Evolutionary conservation across 148 eudicot species (phyloP), one percentile per base, ranked within the genome.

Genomic region (Rhododendron simsii): DNA sequence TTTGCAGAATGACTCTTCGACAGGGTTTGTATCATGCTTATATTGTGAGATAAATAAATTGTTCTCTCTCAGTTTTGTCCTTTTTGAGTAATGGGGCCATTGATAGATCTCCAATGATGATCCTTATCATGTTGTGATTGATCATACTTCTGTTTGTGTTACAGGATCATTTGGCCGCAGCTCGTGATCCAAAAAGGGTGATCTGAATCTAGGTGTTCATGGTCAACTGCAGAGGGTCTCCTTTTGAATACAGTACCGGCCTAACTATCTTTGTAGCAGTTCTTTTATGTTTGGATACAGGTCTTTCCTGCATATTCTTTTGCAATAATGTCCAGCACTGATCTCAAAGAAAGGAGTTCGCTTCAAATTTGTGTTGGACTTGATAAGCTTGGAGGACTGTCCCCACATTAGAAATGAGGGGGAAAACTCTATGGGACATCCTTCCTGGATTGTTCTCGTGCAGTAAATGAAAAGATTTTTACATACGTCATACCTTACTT

Each of bases 121-220:
- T 20, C 59, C 21, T 80, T 61, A 15, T 65, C 30, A 33, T 20
- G 39, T 28, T 47, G 63, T 84, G 7, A 18, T 51, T 7, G 12
- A n/a, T 84, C 57, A 48, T 73, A 21, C 26, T n/a, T 55, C n/a
- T 83, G 63, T 35, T 63, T 80, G 44, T 81, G 45, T 87, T 87
- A 87, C 94, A 93, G 95, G 94, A 93, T 90, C 95, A 93, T 88
- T 82, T 93, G 86, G 89, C 93, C n/a, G 89, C 95, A 74, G 92
- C 92, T 86, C 94, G 94, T 87, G 95, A 92, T 88, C 90, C 91
- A 16, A 93, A 92, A 84, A 91, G 90, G 88, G 85, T 91, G 87
- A 85, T 73, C 80, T 91, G 87, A 89, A 26, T 83, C 37, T 41
- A 71, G 61, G 26, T 65, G 9, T 50, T 57, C 78, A 59, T 77